Percentiles rank a stretch among this genome's conserved stretches.
phyloP scores from a whole-genome alignment of 768 basidiomycete genomes.

The Boletus reticuloceps region DNA sequence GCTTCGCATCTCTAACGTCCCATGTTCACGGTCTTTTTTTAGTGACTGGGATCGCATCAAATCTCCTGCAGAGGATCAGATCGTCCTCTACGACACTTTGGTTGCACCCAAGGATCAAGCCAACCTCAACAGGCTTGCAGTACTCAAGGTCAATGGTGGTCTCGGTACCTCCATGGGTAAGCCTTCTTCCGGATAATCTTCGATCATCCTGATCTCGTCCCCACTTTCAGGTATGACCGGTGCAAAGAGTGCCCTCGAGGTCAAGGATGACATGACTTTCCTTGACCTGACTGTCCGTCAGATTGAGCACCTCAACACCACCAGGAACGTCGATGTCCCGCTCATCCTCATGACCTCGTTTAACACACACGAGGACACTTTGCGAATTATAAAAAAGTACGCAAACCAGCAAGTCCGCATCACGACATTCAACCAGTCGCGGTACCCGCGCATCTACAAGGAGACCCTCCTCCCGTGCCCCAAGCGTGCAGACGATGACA shows the following conservation, averaged over 20 bases:
- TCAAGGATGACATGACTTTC: constrained; percentile 71
- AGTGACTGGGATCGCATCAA: constrained; percentile 49
- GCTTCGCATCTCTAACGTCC: not conserved
- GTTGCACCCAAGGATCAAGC: constrained; percentile 41
- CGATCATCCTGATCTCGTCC: not conserved
- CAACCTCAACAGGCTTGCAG: constrained; percentile 67
- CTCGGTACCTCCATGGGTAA: constrained; percentile 64
- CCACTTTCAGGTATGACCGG: constrained; percentile 46
- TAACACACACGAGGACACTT: constrained; percentile 77
- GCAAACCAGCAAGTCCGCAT: constrained; percentile 76
- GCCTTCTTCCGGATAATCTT: not conserved
- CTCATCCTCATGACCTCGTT: constrained; percentile 83
- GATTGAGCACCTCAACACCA: constrained; percentile 68
- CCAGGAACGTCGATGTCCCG: constrained; percentile 63
- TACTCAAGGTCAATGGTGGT: constrained; percentile 78
- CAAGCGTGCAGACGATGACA: constrained; percentile 54
- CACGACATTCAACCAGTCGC: constrained; percentile 68
- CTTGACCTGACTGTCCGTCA: constrained; percentile 63
- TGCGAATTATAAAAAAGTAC: constrained; percentile 78
- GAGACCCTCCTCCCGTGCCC: constrained; percentile 66
- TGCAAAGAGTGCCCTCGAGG: constrained; percentile 73
- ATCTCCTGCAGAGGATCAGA: constrained; percentile 61
- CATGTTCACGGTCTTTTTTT: not conserved
- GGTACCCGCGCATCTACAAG: constrained; percentile 71
- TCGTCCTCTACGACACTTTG: constrained; percentile 57